Evolutionary conservation across 1,284 basidiomycete genomes (phyloP), one percentile per base, ranked within the genome.

Genomic region (Jaminaea rosea): DNA sequence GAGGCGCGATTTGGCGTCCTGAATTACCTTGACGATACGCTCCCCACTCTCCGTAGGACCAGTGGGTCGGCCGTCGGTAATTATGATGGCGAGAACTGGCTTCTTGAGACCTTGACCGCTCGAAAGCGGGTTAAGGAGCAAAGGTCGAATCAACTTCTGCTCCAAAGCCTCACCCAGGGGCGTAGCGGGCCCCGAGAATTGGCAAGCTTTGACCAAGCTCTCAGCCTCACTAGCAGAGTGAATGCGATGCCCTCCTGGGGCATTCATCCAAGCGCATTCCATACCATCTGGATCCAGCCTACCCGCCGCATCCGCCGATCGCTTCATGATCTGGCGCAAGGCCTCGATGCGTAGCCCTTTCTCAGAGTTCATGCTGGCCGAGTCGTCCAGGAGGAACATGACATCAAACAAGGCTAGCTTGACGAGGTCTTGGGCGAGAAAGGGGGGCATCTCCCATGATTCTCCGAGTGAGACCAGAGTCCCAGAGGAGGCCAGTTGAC

Each of bases 361-460:
- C 29, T 66, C 58, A 21, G 42, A 41, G 15, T 53, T 51, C 65
- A 68, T 68, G 6, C 51, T 55, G 0, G 64, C 62, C 26, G 59
- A 62, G 41, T 68, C 65, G 24, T 68, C 65, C 24, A 68, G 58
- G 26, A 66, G 45, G 42, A 68, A 66, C 56, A 62, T 59, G 23
- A 68, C 60, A 37, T 68, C 65, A 46, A 68, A 68, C 17, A 68
- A 47, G 26, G 63, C 62, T 17, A 68, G 51, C 46, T 68, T 68
- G 46, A 65, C 63, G 27, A 68, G 49, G 52, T 68, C 65, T 29
- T 65, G 60, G 4, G 59, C 65, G 6, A 68, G 47, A 13, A 56
- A 62, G 10, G 65, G 65, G 5, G 65, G 65, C n/a, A 68, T 28
- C 42, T 66, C 52, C 65, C 65, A 68, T 13, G 59, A 48, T n/a